These are phyloP conservation scores for Houttuynia cordata DNA, from an alignment of 164 flowering plant species.

Conservation along the genomic window DNA sequence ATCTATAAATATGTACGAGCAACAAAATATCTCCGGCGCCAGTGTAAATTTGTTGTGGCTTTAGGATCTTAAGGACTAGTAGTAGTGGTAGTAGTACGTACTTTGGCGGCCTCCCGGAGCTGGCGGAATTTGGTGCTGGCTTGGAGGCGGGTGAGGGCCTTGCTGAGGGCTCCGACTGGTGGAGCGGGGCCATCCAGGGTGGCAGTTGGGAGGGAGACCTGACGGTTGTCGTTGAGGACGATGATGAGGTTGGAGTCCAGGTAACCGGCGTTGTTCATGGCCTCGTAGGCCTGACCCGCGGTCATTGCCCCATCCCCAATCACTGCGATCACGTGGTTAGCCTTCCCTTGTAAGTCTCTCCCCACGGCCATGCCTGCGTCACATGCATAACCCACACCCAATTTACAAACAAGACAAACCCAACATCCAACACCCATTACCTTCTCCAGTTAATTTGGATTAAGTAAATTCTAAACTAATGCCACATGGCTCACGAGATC, in stretches of 20 bases:
- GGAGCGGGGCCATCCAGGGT: conserved; percentile 43
- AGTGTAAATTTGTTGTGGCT: no score
- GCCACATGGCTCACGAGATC: no score
- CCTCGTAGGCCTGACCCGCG: conserved; percentile 28
- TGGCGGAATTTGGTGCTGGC: conserved; percentile 25
- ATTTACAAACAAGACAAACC: no score
- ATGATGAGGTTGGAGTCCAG: conserved; percentile 34
- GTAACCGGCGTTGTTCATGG: conserved; percentile 33
- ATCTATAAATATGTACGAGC: no score
- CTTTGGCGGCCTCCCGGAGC: conserved; percentile 32
- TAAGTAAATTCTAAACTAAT: no score
- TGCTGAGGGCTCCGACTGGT: conserved; percentile 40
- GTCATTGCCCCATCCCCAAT: conserved; percentile 53
- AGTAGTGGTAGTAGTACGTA: conserved; percentile 9
- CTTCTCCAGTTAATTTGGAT: no score
- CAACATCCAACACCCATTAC: no score
- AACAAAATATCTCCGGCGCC: no score
- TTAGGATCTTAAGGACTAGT: no score
- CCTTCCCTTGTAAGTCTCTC: conserved; percentile 32
- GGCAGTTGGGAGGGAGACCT: conserved; percentile 28
- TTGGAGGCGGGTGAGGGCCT: conserved; percentile 23
- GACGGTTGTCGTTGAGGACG: conserved; percentile 30
- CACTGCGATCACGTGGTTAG: conserved; percentile 33
- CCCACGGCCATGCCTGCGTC: conserved; percentile 44
- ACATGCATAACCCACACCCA: background rate